A percentile compares a stretch with the other conserved stretches of the same genome.
Evolutionary conservation across 1,284 basidiomycete species (phyloP).

Genomic region (Melampsora americana): DNA sequence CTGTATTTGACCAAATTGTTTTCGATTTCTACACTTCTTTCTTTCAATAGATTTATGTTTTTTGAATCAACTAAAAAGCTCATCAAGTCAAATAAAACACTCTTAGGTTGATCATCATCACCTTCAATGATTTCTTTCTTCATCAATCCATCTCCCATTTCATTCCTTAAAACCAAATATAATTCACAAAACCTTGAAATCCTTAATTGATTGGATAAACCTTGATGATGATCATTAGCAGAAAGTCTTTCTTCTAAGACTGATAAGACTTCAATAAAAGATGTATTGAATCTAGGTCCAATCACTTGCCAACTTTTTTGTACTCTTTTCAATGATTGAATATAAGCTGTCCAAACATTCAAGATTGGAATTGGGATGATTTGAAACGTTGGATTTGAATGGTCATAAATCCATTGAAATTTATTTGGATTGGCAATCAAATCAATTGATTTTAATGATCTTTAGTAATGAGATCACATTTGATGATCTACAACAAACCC

Average conservation of each 20-base stretch:
- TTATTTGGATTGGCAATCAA: not conserved
- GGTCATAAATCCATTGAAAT: slow-evolving; percentile 5
- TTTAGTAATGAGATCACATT: slow-evolving; percentile 22
- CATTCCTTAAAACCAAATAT: slow-evolving; percentile 22
- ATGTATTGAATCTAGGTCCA: slow-evolving; percentile 11
- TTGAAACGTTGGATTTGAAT: not conserved
- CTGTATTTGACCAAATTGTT: slow-evolving; percentile 18
- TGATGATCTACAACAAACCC: slow-evolving; percentile 25
- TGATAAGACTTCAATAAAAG: not conserved
- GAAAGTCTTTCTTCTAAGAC: slow-evolving; percentile 6
- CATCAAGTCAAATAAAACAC: not conserved
- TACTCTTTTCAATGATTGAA: slow-evolving; percentile 1
- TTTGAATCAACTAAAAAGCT: slow-evolving; percentile 1
- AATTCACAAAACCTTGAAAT: slow-evolving; percentile 32
- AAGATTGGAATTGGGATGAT: not conserved
- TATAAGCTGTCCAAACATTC: slow-evolving; percentile 10
- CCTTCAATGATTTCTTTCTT: not conserved
- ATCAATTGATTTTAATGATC: slow-evolving; percentile 20
- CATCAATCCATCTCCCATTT: slow-evolving; percentile 11
- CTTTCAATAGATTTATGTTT: not conserved
- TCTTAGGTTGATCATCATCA: not conserved
- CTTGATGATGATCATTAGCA: not conserved
- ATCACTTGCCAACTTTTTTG: slow-evolving; percentile 19
- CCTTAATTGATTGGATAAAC: not conserved
- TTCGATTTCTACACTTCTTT: not conserved